Percentiles rank a stretch among this genome's conserved stretches.
Conservation (phyloP, 495 filamentous ascomycete genomes). For the Thermochaetoides thermophila region DNA sequence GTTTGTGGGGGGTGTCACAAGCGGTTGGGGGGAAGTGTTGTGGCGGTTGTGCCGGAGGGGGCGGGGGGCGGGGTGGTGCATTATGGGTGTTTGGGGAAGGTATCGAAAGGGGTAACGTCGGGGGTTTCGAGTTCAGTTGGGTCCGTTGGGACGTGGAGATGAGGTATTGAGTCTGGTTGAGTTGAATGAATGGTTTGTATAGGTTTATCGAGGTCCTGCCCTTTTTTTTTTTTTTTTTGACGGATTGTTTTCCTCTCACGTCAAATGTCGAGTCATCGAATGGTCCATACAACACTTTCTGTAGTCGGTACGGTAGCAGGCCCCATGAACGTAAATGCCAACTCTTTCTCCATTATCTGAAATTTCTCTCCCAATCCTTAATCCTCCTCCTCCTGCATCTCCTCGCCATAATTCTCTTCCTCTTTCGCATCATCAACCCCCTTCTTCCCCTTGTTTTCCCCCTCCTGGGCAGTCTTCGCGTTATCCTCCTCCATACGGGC, state of each 20-base stretch:
- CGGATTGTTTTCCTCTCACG: no score
- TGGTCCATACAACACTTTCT: no score
- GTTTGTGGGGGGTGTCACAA: slow-evolving; percentile 89
- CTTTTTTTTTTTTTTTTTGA: no score
- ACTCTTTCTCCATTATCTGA: no score
- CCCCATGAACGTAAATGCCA: neutral
- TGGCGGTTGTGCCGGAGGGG: slow-evolving; percentile 43
- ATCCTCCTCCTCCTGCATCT: slow-evolving; percentile 42
- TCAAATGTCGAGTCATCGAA: no score
- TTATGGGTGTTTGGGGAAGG: slow-evolving; percentile 58
- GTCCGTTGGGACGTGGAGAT: slow-evolving; percentile 5
- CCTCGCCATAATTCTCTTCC: slow-evolving; percentile 80
- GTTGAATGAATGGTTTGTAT: neutral
- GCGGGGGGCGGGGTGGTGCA: slow-evolving; percentile 55
- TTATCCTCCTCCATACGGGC: slow-evolving; percentile 83
- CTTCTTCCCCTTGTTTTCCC: slow-evolving; percentile 27
- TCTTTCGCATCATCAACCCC: slow-evolving; percentile 69
- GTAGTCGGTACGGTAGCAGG: neutral
- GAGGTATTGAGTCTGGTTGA: neutral
- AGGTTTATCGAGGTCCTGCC: neutral
- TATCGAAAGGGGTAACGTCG: slow-evolving; percentile 11
- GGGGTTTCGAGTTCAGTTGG: slow-evolving; percentile 2
- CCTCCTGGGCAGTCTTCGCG: slow-evolving; percentile 18
- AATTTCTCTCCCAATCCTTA: slow-evolving; percentile 1
- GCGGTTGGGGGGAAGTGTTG: slow-evolving; percentile 75